Conservation (phyloP, 129 eudicot genomes). For the Flaveria linearis region DNA sequence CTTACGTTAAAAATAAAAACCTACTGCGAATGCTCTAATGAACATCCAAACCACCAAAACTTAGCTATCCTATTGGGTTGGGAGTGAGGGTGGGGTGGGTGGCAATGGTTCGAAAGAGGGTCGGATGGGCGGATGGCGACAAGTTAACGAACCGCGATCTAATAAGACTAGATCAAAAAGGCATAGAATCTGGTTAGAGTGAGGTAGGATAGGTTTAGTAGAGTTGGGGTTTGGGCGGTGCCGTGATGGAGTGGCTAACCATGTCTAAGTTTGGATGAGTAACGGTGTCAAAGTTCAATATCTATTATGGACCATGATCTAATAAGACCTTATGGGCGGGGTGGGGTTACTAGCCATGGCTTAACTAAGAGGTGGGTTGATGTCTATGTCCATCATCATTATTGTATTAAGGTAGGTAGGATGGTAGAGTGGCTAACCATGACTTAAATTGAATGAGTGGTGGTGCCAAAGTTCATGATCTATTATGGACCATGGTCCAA, state of each 20-base stretch:
- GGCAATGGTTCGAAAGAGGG: neutral
- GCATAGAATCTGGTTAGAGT: neutral
- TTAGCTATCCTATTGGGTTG: conserved; percentile 6
- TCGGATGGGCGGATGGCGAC: neutral
- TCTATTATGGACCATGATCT: conserved; percentile 16
- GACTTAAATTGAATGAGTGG: neutral
- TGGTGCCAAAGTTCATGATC: neutral
- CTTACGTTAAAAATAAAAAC: too few relatives aligned
- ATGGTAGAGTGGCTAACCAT: conserved; percentile 1
- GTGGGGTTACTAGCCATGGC: neutral
- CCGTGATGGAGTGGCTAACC: neutral
- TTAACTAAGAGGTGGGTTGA: neutral
- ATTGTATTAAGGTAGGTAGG: neutral
- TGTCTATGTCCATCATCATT: conserved; percentile 6
- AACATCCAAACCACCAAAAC: conserved; percentile 28
- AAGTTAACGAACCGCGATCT: neutral
- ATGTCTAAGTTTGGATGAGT: conserved; percentile 4
- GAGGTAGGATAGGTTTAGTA: neutral
- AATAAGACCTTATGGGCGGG: neutral
- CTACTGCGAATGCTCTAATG: neutral
- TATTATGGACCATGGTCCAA: conserved; percentile 18
- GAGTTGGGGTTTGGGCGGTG: neutral
- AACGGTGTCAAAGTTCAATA: conserved; percentile 8
- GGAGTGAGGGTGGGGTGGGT: neutral
- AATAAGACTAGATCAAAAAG: neutral